Base-by-base conservation (phyloP, 1,139 yeast species). In the Keqinozyma sinolaborantium region DNA sequence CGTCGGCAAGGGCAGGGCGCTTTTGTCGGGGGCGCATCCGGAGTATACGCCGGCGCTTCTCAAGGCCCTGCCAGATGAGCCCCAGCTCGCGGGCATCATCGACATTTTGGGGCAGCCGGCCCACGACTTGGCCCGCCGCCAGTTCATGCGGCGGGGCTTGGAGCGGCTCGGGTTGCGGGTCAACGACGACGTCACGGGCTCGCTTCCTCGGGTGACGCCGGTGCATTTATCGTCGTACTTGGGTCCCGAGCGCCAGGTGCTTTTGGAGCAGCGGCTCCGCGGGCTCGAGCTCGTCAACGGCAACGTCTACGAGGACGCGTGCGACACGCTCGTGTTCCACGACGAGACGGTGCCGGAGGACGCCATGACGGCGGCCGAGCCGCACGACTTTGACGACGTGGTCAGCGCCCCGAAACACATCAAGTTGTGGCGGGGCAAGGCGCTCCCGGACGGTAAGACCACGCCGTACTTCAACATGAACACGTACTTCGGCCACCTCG, bases 21-120 rank as follows among this genome's bases (percentile, higher is more conserved):
- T 92, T 3, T 65, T 92, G n/a, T 68, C 83, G 3, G 97, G 97
- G 0, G 73, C 88, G 0, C 98, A 94, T 55, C 95, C 97, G 0
- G 99, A 94, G 55, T 87, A 81, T 49, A 67, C 79, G 1, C 80
- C 88, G 0, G 62, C 64, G 8, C 45, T 77, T 14, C 51, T 83
- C 56, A 60, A 60, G 32, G 21, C 21, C 9, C 48, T 55, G 1
- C 33, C 36, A 4, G 44, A 42, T 2, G 58, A 56, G 10, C 10
- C 10, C 9, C 21, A 18, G 21, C 29, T 34, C 7, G 37, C 33
- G 10, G 32, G 33, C 3, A 26, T 41, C 4, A 31, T 42, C 14
- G 24, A 34, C 20, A 38, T 36, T 12, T 31, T 44, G 9, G 40
- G 34, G n/a, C 24, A 23, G 21, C 53, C 47, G n/a, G 9, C 50